Conservation (phyloP, 192 early-diverging fungal species). For the Backusella psychrophila region DNA sequence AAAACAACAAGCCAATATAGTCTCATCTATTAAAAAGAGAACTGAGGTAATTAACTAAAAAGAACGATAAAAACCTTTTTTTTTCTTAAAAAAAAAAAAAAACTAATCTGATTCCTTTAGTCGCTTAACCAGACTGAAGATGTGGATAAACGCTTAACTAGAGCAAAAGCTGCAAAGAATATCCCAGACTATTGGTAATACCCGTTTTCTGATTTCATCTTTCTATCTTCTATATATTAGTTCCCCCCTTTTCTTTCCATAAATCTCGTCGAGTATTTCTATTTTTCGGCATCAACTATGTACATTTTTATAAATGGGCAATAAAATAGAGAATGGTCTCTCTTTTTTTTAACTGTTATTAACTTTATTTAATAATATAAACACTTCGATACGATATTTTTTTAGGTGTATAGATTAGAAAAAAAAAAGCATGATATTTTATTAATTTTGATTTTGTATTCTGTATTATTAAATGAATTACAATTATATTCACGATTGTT, state of each 20-base stretch:
- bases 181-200: not conserved
- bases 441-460: not conserved
- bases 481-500: not conserved
- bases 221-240: not conserved
- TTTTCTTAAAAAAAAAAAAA: not conserved
- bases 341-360: too few species aligned
- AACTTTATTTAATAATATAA: too few species aligned
- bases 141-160: not conserved
- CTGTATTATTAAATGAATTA: not conserved
- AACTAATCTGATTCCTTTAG: not conserved
- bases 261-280: too few species aligned
- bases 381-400: too few species aligned
- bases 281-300: too few species aligned
- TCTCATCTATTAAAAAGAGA: constrained; percentile 24
- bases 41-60: constrained; percentile 1
- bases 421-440: not conserved
- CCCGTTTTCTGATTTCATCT: not conserved
- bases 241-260: not conserved
- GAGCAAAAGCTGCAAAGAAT: not conserved
- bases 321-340: too few species aligned
- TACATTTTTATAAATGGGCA: not conserved
- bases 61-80: not conserved
- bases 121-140: not conserved
- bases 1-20: constrained; percentile 19
- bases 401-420: not conserved